These are phyloP conservation scores for Fusarium decemcellulare DNA, from an alignment of 2,329 filamentous ascomycete genomes.

Conservation along the genomic window DNA sequence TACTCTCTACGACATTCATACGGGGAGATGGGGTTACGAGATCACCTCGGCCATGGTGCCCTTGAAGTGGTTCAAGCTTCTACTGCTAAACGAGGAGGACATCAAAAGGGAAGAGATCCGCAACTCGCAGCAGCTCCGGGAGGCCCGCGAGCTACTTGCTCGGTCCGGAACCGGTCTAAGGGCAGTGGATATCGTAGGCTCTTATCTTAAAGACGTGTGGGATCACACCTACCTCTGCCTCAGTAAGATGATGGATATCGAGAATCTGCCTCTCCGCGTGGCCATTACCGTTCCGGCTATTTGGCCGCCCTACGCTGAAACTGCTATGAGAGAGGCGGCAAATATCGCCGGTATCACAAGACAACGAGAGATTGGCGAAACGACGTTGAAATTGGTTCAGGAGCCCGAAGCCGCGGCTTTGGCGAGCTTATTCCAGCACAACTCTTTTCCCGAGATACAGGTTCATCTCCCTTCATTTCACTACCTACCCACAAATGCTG, in stretches of 20 bases:
- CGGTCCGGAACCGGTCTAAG: background rate
- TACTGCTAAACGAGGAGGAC: slow-evolving; percentile 12
- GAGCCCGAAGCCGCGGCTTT: slow-evolving; percentile 20
- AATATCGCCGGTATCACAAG: slow-evolving; percentile 9
- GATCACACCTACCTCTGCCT: slow-evolving; percentile 12
- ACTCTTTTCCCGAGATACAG: slow-evolving; percentile 12
- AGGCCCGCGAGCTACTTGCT: background rate
- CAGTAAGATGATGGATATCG: slow-evolving; percentile 6
- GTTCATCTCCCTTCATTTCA: background rate
- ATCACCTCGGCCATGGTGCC: slow-evolving; percentile 20
- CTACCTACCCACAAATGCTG: too few species aligned
- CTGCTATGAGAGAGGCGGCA: slow-evolving; percentile 17
- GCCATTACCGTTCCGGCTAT: slow-evolving; percentile 23
- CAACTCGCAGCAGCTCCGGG: background rate
- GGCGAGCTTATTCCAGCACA: slow-evolving; percentile 4
- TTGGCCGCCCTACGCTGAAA: slow-evolving; percentile 14
- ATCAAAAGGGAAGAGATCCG: slow-evolving; percentile 12
- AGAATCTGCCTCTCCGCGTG: slow-evolving; percentile 11
- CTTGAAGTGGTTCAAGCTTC: slow-evolving; percentile 31
- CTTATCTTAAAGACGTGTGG: slow-evolving; percentile 19
- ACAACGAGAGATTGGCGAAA: slow-evolving; percentile 5
- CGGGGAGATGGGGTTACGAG: slow-evolving; percentile 27
- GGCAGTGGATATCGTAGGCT: background rate
- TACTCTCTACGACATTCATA: slow-evolving; percentile 18
- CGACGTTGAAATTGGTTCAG: slow-evolving; percentile 14